Evolutionary conservation across 805 yeast genomes (phyloP), one percentile per base, ranked within the genome.

Genomic region (Wickerhamomyces strasburgensis): DNA sequence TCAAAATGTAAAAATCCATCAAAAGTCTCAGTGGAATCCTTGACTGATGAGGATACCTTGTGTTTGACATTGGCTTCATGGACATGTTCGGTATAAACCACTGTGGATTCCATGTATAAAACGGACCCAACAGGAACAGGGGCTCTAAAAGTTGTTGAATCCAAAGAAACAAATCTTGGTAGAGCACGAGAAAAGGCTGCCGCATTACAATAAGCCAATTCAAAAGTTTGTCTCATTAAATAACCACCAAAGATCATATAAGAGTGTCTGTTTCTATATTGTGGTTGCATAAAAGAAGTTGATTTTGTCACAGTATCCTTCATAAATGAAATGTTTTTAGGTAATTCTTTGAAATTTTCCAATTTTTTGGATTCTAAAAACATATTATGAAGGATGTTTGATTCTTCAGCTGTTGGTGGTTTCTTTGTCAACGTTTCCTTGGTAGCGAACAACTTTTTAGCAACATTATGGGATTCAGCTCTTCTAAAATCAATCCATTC

Each of bases 71-170:
- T 45, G 32, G 51, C 52, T 28, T 64, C 68, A 51, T 77, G 80
- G 35, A 85, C 63, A 48, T 84, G 90, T 56, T 86, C 94, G 3
- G 96, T 87, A 61, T 89, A 87, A 17, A 84, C 86, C 6, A 89
- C 85, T 15, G 80, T 68, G 1, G 97, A 93, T 37, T 77, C 73
- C 78, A 87, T 77, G 46, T 80, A 83, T 42, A 89, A 65, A 7
- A 90, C 95, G 1, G 89, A 79, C 1, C 98, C 97, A 14, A 89
- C 96, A 2, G 97, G 97, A 6, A 89, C 98, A 3, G 98, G 98
- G 14, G 89, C 84, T 53, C 84, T 80, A 70, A 89, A 89, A 17
- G 94, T 84, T 29, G 96, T 87, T 16, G 93, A 82, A 58, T 89
- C 97, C 48, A 89, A 70, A 2, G 95, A 83, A 9, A 87, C 84